Evolutionary conservation across 2,329 filamentous ascomycete genomes (phyloP), one percentile per base, ranked within the genome.

Genomic region (Waltergamsia citrina): DNA sequence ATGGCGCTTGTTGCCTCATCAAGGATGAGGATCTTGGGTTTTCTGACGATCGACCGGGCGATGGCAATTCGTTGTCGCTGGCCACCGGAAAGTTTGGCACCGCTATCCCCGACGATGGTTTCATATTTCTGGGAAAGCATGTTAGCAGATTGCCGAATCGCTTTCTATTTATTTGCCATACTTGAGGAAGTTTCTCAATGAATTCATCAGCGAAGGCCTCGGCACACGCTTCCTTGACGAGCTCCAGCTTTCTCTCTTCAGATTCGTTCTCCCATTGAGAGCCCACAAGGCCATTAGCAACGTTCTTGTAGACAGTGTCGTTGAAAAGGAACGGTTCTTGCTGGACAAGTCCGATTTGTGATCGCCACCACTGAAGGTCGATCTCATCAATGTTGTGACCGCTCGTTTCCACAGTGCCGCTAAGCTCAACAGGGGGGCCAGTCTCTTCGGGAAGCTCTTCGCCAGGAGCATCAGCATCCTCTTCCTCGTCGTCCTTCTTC

Each of bases 31-130:
- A 85, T 83, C 11, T 69, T 68, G 0, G 84, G 83, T 39, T 79
- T 67, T 38, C 80, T 75, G 30, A 88, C 69, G 39, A 90, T 85
- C 25, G 77, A 79, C 20, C 84, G 68, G 2, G 83, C 82, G 40
- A 87, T 87, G 3, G 83, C 81, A 17, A 93, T 69, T 5, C 86
- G 74, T 52, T 93, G 85, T n/a, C 84, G 74, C 52, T 94, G 85
- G 1, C 86, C 86, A n/a, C 85, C 82, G 9, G 81, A 86, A 2
- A 93, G 62, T 50, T 84, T 85, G 31, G 81, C 79, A 5, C 85
- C 85, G 19, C 72, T 72, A 48, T 90, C 84, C 2, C 85, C 85
- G 2, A 92, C 84, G 7, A 71, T 57, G 0, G 85, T 86, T 5
- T 81, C 69, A 48, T 88, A 88, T 2, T 76, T 74, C 61, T 83